Percentiles rank a stretch among this genome's conserved stretches.
phyloP scores from a whole-genome alignment of 192 early-diverging fungal species.

The Spizellomyces punctatus region DNA sequence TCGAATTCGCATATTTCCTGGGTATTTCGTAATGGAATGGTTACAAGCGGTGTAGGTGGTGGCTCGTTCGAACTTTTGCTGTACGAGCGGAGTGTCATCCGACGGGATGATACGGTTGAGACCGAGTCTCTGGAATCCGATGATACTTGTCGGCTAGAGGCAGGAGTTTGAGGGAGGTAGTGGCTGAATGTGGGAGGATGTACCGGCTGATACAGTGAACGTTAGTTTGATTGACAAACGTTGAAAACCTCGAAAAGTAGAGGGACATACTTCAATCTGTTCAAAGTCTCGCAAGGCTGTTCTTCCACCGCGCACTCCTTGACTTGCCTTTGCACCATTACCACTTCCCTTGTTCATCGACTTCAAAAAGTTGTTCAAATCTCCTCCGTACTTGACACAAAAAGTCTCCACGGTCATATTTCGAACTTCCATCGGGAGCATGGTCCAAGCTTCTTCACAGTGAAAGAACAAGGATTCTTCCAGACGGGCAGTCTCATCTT shows the following conservation, averaged over 20 bases:
- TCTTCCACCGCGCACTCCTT: no score
- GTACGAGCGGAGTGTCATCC: slow-evolving; percentile 15
- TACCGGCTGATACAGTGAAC: no score
- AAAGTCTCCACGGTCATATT: neutral
- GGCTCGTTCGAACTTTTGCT: neutral
- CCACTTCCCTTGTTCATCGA: neutral
- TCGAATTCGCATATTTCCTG: slow-evolving; percentile 7
- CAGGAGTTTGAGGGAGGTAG: no score
- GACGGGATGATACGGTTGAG: slow-evolving; percentile 5
- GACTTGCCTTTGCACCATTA: no score
- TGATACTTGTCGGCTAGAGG: no score
- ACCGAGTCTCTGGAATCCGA: neutral
- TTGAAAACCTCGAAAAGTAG: no score
- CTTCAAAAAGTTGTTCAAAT: neutral
- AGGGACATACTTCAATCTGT: no score
- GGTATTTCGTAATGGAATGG: slow-evolving; percentile 3
- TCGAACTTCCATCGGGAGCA: slow-evolving; percentile 2
- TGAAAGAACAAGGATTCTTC: neutral
- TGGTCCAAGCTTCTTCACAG: slow-evolving; percentile 10
- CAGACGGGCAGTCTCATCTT: slow-evolving; percentile 7
- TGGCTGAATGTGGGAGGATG: no score
- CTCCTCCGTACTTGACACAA: slow-evolving; percentile 6
- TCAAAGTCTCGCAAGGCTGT: no score
- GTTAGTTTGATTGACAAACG: no score
- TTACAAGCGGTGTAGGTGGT: neutral